These are phyloP conservation scores for Leptographium radiaticola DNA, from an alignment of 2,329 filamentous ascomycete species.

Conservation along the genomic window DNA sequence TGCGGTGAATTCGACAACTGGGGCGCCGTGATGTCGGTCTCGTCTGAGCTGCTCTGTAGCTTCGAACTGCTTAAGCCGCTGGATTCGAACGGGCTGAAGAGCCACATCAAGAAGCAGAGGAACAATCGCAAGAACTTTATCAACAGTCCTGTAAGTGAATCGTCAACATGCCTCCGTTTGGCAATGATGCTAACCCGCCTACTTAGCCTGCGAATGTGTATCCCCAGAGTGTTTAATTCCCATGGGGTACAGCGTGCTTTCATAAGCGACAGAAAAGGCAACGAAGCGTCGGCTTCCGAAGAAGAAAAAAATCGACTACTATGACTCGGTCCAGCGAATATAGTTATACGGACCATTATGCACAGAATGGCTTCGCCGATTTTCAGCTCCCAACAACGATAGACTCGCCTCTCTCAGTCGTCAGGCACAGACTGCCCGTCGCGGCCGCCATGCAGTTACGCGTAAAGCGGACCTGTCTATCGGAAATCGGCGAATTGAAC, in stretches of 20 bases:
- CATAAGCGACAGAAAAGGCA: not conserved
- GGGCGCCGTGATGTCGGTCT: constrained; percentile 98
- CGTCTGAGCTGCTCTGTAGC: constrained; percentile 81
- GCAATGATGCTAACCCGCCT: not conserved
- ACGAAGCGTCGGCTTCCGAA: not conserved
- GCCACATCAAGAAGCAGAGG: constrained; percentile 94
- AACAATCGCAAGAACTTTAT: constrained; percentile 92
- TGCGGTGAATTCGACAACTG: constrained; percentile 99
- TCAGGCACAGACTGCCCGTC: not conserved
- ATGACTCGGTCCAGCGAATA: not conserved
- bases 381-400: not conserved
- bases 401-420: not conserved
- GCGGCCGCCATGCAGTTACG: not conserved
- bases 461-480: not conserved
- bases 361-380: not conserved
- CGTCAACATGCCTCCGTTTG: not conserved
- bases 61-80: constrained; percentile 95
- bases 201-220: constrained; percentile 40
- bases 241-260: not conserved
- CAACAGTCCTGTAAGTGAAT: constrained; percentile 74
- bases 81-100: constrained; percentile 92
- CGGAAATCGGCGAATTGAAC: not conserved
- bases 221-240: constrained; percentile 38
- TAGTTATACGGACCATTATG: not conserved
- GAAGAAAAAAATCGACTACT: not conserved